Conservation (phyloP, 2,329 filamentous ascomycete genomes). For the Exophiala aquamarina region DNA sequence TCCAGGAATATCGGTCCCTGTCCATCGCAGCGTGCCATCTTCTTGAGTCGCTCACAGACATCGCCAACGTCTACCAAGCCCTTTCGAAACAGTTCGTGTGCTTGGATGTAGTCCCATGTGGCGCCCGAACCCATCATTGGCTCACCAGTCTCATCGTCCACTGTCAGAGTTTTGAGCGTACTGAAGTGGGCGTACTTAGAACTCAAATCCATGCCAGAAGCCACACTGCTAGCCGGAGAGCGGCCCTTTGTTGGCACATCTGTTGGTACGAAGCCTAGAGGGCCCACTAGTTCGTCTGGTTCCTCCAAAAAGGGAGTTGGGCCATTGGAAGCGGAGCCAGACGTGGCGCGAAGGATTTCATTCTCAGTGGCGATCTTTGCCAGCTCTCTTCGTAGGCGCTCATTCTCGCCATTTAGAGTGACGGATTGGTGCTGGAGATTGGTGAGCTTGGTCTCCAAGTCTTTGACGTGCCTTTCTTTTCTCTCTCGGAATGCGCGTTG, state of each 20-base stretch:
- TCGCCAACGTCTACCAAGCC: constrained; percentile 78
- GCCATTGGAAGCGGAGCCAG: constrained; percentile 35
- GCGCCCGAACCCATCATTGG: constrained; percentile 71
- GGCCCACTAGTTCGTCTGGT: constrained; percentile 52
- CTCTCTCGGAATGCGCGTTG: constrained; percentile 95
- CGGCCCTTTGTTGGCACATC: constrained; percentile 66
- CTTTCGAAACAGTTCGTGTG: constrained; percentile 71
- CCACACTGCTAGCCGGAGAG: constrained; percentile 21
- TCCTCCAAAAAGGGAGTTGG: constrained; percentile 26
- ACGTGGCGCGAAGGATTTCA: constrained; percentile 83
- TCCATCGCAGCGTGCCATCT: constrained; percentile 76
- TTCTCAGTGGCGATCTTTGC: constrained; percentile 87
- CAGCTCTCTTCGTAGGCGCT: constrained; percentile 78
- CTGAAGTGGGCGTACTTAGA: constrained; percentile 28
- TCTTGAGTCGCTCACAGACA: constrained; percentile 77
- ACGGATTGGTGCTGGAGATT: constrained; percentile 72
- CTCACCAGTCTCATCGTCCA: constrained; percentile 64
- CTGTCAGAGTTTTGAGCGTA: constrained; percentile 32
- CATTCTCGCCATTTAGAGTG: constrained; percentile 76
- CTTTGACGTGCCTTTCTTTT: constrained; percentile 91
- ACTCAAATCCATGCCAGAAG: constrained; percentile 36
- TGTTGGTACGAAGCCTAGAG: constrained; percentile 69
- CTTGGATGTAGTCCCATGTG: constrained; percentile 87
- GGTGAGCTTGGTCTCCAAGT: constrained; percentile 83
- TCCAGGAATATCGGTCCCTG: constrained; percentile 88